phyloP scores from a whole-genome alignment of 805 yeast species.

The Kregervanrija pseudodelftensis region DNA sequence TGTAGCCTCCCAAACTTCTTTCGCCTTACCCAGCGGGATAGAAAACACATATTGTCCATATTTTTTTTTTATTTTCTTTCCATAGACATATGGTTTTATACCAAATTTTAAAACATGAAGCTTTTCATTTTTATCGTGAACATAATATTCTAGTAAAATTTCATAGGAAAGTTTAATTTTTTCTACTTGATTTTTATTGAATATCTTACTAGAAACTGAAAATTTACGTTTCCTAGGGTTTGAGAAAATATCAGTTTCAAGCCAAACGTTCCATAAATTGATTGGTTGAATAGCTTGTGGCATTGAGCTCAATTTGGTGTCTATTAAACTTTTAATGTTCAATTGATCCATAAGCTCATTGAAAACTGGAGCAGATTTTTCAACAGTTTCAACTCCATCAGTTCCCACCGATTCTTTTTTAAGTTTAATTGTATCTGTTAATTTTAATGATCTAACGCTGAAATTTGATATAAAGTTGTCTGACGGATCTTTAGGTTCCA shows the following conservation, averaged over 20 bases:
- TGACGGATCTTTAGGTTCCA: too few relatives aligned
- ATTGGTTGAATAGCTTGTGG: background rate
- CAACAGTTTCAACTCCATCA: too few relatives aligned
- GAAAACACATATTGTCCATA: slow-evolving; percentile 6
- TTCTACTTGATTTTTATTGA: background rate
- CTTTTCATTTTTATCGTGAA: slow-evolving; percentile 2
- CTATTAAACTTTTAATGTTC: too few relatives aligned
- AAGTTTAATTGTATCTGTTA: slow-evolving; percentile 1
- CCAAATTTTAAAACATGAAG: slow-evolving; percentile 5
- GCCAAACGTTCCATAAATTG: slow-evolving; percentile 9
- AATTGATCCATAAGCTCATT: too few relatives aligned
- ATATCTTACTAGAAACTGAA: slow-evolving; percentile 1
- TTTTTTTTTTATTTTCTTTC: background rate
- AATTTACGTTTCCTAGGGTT: background rate
- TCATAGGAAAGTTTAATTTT: slow-evolving; percentile 1
- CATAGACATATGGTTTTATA: slow-evolving; percentile 3
- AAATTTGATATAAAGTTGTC: too few relatives aligned
- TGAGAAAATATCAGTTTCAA: background rate
- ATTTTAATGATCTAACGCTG: background rate
- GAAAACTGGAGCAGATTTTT: too few relatives aligned
- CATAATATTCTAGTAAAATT: slow-evolving; percentile 5
- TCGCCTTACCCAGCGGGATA: background rate
- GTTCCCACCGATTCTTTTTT: background rate
- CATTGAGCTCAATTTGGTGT: background rate
- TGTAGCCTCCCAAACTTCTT: slow-evolving; percentile 1